Base-by-base conservation (phyloP, 371 early-diverging fungal genomes). In the Mucor circinelloides region DNA sequence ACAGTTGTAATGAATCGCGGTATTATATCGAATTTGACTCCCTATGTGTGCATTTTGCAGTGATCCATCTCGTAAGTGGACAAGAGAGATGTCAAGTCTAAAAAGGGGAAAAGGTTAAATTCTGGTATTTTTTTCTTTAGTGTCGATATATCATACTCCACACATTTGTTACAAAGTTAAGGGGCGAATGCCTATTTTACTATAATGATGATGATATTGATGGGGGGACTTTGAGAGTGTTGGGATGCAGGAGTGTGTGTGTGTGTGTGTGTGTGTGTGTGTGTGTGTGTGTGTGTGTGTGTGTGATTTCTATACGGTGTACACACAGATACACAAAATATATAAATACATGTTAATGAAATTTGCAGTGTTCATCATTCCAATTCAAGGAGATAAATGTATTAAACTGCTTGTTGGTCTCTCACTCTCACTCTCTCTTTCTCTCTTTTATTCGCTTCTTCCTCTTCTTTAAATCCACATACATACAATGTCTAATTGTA, bases 401-500 rank as follows among this genome's bases (percentile, higher is more conserved):
- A 44, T 38, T 60, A 27, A 60, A 42, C 36, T 30, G 25, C 40
- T 40, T 25, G 19, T 5, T 32, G 31, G 10, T 58, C 13, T 58
- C 15, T 58, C 23, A 27, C 15, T 21, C 23, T 40, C 13, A 30
- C 23, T 38, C 15, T 21, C 23, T 40, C 13, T 46, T n/a, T 10
- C 9, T 60, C 59, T 60, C n/a, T 25, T 28, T 60, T 44, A n/a
- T 28, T 19, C 21, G 27, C 42, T 46, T 31, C 23, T 46, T 17
- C 8, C 28, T 31, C 25, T 60, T 52, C 54, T 36, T 42, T 54
- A 31, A 52, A 32, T 52, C 6, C 36, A 64, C 17, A 32, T 23
- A 62, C 10, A 62, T 23, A 61, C 8, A 55, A 55, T 55, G 50
- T 50, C 60, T n/a, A 48, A 34, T 50, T 50, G 50, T 50, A 50